These are phyloP conservation scores for Nakazawaea sp. DNA, from an alignment of 805 yeast genomes.

Conservation along the genomic window DNA sequence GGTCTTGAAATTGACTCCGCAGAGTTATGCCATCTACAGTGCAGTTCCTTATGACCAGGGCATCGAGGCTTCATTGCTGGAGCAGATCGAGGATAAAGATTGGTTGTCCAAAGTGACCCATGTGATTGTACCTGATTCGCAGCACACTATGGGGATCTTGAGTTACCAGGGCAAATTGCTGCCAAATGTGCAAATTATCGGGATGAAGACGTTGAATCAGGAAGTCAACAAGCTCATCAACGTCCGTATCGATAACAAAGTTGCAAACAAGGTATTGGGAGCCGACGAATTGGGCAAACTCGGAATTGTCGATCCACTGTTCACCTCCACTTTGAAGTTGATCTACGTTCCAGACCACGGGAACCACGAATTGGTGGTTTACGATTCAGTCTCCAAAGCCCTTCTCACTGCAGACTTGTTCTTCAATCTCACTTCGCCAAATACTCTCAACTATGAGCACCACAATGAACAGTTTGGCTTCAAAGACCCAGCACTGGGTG, in stretches of 20 bases:
- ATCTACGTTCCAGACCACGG: constrained; percentile 48
- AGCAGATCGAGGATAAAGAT: constrained; percentile 25
- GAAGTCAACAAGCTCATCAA: constrained; percentile 32
- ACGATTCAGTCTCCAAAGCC: constrained; percentile 38
- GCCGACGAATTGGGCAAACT: constrained; percentile 21
- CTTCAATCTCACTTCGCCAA: constrained; percentile 45
- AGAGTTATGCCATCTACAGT: constrained; percentile 43
- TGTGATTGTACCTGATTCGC: constrained; percentile 54
- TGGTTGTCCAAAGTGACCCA: constrained; percentile 34
- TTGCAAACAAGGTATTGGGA: constrained; percentile 29
- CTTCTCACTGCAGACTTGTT: constrained; percentile 55
- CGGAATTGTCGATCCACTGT: constrained; percentile 25
- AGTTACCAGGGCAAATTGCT: constrained; percentile 38
- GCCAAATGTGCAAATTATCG: constrained; percentile 50
- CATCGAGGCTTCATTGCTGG: constrained; percentile 32
- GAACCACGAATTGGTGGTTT: constrained; percentile 54
- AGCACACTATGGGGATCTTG: constrained; percentile 58
- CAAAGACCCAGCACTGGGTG: constrained; percentile 33
- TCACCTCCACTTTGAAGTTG: constrained; percentile 41
- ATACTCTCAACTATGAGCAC: constrained; percentile 18
- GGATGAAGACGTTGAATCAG: constrained; percentile 35
- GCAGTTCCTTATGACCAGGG: constrained; percentile 48
- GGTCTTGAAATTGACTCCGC: constrained; percentile 20
- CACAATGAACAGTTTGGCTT: constrained; percentile 40
- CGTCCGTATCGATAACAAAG: constrained; percentile 26